These are phyloP conservation scores for Sugiyamaella pinicola DNA, from an alignment of 1,139 yeast genomes.

Conservation along the genomic window DNA sequence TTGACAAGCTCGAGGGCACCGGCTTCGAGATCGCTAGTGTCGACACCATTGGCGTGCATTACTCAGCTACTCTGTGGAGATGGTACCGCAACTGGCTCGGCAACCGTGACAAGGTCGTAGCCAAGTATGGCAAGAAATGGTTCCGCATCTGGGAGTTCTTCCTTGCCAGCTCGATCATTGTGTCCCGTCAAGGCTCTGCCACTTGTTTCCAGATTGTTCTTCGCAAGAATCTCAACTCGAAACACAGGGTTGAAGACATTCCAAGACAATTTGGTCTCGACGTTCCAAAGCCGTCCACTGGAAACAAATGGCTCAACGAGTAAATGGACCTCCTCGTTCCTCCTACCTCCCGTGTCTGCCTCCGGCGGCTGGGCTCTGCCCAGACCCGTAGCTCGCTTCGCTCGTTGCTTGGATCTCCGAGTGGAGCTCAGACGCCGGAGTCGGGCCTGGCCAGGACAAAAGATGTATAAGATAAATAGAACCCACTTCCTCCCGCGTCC, in stretches of 20 bases:
- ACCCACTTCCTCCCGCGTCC: too few species aligned
- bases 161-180: slow-evolving; percentile 77
- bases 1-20: slow-evolving; percentile 73
- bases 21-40: slow-evolving; percentile 85
- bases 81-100: slow-evolving; percentile 96
- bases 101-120: slow-evolving; percentile 73
- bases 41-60: slow-evolving; percentile 91
- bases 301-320: slow-evolving; percentile 41
- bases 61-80: slow-evolving; percentile 88
- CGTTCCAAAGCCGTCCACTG: slow-evolving; percentile 60
- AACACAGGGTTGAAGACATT: slow-evolving; percentile 80
- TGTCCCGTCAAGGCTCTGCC: slow-evolving; percentile 92
- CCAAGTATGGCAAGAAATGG: slow-evolving; percentile 88
- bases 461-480: too few species aligned
- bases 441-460: too few species aligned
- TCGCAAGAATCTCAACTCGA: slow-evolving; percentile 85
- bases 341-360: not conserved
- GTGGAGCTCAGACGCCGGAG: slow-evolving; percentile 7
- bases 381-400: slow-evolving; percentile 6
- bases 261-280: slow-evolving; percentile 78
- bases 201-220: slow-evolving; percentile 88
- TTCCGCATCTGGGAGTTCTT: slow-evolving; percentile 93
- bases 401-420: not conserved
- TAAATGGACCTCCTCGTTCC: slow-evolving; percentile 22
- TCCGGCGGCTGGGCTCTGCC: slow-evolving; percentile 12